Evolutionary conservation across 1,139 yeast genomes (phyloP), one percentile per base, ranked within the genome.

Genomic region (Chernovozyma aurita): DNA sequence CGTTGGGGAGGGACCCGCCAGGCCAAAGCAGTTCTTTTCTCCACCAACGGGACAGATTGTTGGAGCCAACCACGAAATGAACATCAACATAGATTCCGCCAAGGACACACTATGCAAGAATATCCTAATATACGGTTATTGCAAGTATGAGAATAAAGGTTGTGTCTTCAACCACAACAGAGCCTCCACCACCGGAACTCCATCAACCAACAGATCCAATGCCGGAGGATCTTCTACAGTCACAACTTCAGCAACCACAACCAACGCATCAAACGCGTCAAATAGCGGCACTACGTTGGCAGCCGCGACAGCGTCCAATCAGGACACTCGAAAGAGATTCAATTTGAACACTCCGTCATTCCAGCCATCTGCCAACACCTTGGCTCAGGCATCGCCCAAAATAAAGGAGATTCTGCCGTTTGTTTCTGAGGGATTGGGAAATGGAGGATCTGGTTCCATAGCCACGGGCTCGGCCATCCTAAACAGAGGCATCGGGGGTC

Each of bases 141-240:
- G 97, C 66, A 86, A 86, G 58, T 87, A 76, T 61, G 92, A 85
- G 48, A 85, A 85, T 48, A 87, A 86, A 52, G 95, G 96, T 15
- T 87, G 96, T 56, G 85, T 84, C 3, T 87, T 86, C 55, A 79
- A 78, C 38, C 96, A 87, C 51, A 33, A 33, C 18, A 31, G 43
- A 17, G 39, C 43, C 13, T 41, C 41, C 13, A 38, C 43, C 13
- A 42, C 41, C 13, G 43, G 27, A 14, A 38, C 35, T 17, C 11
- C 31, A n/a, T 44, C 42, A 40, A 47, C 44, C 36, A 22, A 6
- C 22, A 6, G 9, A 26, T 13, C 28, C 8, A 32, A 36, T 18
- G 14, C 28, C 28, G 28, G 17, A 7, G 28, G 28, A 16, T 14
- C 28, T 24, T 14, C 16, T 20, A 7, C 22, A 9, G 22, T 20